Percentiles rank a stretch among this genome's conserved stretches.
Evolutionary conservation across 1,284 basidiomycete genomes (phyloP).

Genomic region (Fomitopsis betulina): DNA sequence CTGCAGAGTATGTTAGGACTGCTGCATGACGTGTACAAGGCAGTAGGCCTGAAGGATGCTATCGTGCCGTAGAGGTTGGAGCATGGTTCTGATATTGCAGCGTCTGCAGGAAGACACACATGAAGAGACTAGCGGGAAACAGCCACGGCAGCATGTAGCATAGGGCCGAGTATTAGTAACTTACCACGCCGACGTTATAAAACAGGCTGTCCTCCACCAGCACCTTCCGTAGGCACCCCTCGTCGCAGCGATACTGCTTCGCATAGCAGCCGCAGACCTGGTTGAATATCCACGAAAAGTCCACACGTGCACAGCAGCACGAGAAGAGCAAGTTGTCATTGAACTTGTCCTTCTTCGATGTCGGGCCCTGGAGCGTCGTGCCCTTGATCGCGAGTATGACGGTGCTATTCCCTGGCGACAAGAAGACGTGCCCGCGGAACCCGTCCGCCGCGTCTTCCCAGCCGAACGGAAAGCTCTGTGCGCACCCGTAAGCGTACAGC

Average conservation of each 20-base stretch:
- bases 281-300: constrained; percentile 76
- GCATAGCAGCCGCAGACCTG: constrained; percentile 91
- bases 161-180: constrained; percentile 26
- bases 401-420: constrained; percentile 76
- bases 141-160: neutral
- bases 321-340: constrained; percentile 98
- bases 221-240: constrained; percentile 79
- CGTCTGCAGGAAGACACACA: too few species aligned
- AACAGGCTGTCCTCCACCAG: constrained; percentile 90
- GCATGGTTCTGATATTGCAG: too few species aligned
- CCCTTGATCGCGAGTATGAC: constrained; percentile 94
- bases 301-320: constrained; percentile 94
- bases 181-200: constrained; percentile 77
- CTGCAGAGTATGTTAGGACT: constrained; percentile 25
- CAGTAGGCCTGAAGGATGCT: neutral
- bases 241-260: constrained; percentile 71
- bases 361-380: constrained; percentile 79
- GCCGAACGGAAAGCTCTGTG: constrained; percentile 83
- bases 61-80: neutral
- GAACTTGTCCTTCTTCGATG: constrained; percentile 89
- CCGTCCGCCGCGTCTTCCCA: constrained; percentile 83
- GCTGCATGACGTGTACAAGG: neutral
- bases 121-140: neutral
- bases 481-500: neutral
- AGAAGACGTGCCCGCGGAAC: constrained; percentile 89